A percentile compares a stretch with the other conserved stretches of the same genome.
These are phyloP conservation scores for Citeromyces hawaiiensis DNA, from an alignment of 1,139 yeast genomes.

Conservation along the genomic window DNA sequence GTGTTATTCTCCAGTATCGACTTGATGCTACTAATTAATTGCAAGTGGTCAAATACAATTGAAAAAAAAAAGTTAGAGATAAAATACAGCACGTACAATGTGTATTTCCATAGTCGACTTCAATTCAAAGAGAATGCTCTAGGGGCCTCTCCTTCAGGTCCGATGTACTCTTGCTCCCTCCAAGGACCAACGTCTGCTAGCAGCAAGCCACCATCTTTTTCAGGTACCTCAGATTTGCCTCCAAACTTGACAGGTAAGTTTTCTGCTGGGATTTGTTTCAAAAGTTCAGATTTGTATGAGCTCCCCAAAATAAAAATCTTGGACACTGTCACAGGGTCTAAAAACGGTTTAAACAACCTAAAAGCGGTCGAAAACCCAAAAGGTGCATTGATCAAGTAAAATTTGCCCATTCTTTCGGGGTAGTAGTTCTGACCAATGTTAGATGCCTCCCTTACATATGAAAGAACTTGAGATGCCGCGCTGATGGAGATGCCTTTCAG, in stretches of 20 bases:
- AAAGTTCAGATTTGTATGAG: slow-evolving; percentile 65
- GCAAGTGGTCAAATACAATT: no score
- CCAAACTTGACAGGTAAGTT: slow-evolving; percentile 89
- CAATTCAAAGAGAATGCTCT: slow-evolving; percentile 23
- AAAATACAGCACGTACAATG: no score
- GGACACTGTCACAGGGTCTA: slow-evolving; percentile 96
- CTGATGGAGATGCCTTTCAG: slow-evolving; percentile 85
- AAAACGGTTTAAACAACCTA: slow-evolving; percentile 78
- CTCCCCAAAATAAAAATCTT: slow-evolving; percentile 84
- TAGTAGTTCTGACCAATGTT: slow-evolving; percentile 91
- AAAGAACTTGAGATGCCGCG: slow-evolving; percentile 73
- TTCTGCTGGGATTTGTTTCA: slow-evolving; percentile 87
- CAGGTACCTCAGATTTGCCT: slow-evolving; percentile 56
- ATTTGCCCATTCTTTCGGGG: slow-evolving; percentile 99
- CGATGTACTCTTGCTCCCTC: slow-evolving; percentile 79
- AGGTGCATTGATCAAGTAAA: slow-evolving; percentile 91
- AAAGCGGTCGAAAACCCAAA: slow-evolving; percentile 95
- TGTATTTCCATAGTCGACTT: no score
- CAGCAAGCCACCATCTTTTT: slow-evolving; percentile 66
- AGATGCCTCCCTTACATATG: slow-evolving; percentile 87
- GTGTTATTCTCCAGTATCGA: no score
- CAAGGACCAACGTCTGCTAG: slow-evolving; percentile 93
- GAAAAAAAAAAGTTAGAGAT: no score
- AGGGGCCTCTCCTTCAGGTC: slow-evolving; percentile 83
- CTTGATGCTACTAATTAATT: no score